Evolutionary conservation across 1,284 basidiomycete species (phyloP), one percentile per base, ranked within the genome.

Genomic region (Cutaneotrichosporon dermatis): DNA sequence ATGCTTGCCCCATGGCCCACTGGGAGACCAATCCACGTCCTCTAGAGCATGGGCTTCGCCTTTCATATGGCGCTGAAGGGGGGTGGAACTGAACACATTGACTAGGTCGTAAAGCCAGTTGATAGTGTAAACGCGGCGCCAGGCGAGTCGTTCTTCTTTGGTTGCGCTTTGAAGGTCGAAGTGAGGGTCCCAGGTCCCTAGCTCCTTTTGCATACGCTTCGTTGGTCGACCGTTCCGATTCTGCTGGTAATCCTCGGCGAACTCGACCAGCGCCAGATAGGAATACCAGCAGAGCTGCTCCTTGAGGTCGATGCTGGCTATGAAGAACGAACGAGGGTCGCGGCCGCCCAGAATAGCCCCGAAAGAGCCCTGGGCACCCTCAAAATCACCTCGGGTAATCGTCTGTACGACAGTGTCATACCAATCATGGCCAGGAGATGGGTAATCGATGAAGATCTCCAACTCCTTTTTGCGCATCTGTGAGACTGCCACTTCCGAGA

Each of bases 21-120:
- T 25, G 25, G 25, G 25, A 25, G 36, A 6, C 54, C 54, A 16
- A 16, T 55, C 54, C 3, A 46, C 36, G n/a, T 39, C 6, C 49
- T 50, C 36, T 10, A 37, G 36, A 8, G 7, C 25, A 25, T 25
- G 25, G 25, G 25, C 25, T 25, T 25, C 35, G n/a, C 15, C 36
- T 13, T 16, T 35, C 16, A 4, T 16, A n/a, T 39, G n/a, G 35
- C 7, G 6, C 7, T 39, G 11, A 8, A 50, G 9, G 13, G 16
- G 13, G 9, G 13, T 3, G 13, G 10, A 3, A 9, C 35, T n/a
- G 43, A 40, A 55, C 6, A 48, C 12, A 16, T 55, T 55, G 44
- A 55, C 54, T 11, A 55, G 54, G 16, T 48, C 44, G 13, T 55
- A 48, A 36, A 55, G 54, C 54, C 54, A 55, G 6, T 46, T 39